Conservation (phyloP, 2,329 filamentous ascomycete species). For the Penicillium oxalicum region DNA sequence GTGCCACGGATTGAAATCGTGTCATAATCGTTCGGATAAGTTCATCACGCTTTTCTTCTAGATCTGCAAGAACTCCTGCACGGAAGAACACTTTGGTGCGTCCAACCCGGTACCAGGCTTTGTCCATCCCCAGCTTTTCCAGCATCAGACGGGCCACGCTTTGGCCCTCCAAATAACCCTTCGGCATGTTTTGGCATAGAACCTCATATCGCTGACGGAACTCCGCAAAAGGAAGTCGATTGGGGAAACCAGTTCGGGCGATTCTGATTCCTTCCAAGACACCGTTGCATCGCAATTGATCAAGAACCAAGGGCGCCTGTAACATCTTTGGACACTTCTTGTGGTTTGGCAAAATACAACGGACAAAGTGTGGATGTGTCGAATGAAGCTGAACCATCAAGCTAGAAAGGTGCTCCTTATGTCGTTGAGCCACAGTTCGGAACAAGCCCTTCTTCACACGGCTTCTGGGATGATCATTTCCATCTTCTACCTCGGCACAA, state of each 20-base stretch:
- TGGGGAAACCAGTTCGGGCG: slow-evolving; percentile 92
- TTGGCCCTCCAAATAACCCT: slow-evolving; percentile 86
- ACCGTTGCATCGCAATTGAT: slow-evolving; percentile 97
- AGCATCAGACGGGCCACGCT: slow-evolving; percentile 78
- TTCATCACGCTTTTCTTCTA: slow-evolving; percentile 91
- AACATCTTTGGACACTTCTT: slow-evolving; percentile 95
- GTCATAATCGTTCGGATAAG: slow-evolving; percentile 92
- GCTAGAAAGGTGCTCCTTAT: slow-evolving; percentile 97
- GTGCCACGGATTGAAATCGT: slow-evolving; percentile 83
- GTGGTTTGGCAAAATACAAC: slow-evolving; percentile 96
- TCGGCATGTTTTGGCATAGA: slow-evolving; percentile 80
- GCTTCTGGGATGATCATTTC: slow-evolving; percentile 57
- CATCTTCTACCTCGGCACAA: slow-evolving; percentile 77
- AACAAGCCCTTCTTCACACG: slow-evolving; percentile 96
- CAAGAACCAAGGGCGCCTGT: slow-evolving; percentile 83
- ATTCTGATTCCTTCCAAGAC: slow-evolving; percentile 98
- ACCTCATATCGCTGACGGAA: slow-evolving; percentile 96
- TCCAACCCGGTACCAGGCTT: slow-evolving; percentile 81
- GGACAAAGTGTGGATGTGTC: slow-evolving; percentile 96
- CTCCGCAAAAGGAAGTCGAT: slow-evolving; percentile 83
- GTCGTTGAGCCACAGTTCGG: slow-evolving; percentile 89
- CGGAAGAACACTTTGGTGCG: slow-evolving; percentile 98
- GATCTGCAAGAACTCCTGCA: slow-evolving; percentile 87
- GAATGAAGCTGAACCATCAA: slow-evolving; percentile 91
- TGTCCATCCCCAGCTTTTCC: slow-evolving; percentile 79